phyloP scores from a whole-genome alignment of 305 asterid genomes.

The Euphrasia arctica region DNA sequence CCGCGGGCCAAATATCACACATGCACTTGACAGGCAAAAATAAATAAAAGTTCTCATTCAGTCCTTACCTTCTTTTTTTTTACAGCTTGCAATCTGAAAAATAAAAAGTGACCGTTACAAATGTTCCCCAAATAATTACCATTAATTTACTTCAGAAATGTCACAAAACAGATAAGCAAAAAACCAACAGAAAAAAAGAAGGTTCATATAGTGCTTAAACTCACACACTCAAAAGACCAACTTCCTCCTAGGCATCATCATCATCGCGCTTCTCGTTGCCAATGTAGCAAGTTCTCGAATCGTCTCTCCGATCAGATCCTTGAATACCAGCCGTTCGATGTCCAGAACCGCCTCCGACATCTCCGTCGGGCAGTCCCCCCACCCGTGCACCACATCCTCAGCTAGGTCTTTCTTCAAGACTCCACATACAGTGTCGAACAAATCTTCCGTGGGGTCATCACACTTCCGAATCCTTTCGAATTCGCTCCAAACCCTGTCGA shows the following conservation, averaged over 20 bases:
- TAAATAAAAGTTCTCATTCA: neutral
- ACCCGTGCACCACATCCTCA: conserved; percentile 50
- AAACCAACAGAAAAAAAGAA: neutral
- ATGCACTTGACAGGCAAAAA: conserved; percentile 39
- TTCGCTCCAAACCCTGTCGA: conserved; percentile 57
- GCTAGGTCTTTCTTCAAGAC: conserved; percentile 74
- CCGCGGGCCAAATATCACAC: conserved; percentile 42
- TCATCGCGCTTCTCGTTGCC: conserved; percentile 34
- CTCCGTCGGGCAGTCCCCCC: conserved; percentile 79
- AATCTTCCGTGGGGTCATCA: conserved; percentile 41
- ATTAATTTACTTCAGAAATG: conserved; percentile 18
- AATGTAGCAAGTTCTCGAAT: conserved; percentile 62
- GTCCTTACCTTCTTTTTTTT: conserved; percentile 26
- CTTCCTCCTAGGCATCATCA: conserved; percentile 57
- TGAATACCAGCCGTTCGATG: conserved; percentile 79
- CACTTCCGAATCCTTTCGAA: conserved; percentile 54
- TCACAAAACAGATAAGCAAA: neutral
- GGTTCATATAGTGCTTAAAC: conserved; percentile 11
- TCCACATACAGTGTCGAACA: conserved; percentile 60
- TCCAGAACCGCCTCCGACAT: conserved; percentile 67
- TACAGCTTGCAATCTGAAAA: conserved; percentile 40
- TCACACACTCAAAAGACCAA: conserved; percentile 50
- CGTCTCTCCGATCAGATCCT: conserved; percentile 70
- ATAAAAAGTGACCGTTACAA: conserved; percentile 37
- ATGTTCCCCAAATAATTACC: conserved; percentile 28